Percentiles rank a stretch among this genome's conserved stretches.
Conservation (phyloP, 2,329 filamentous ascomycete species). For the Mollisia scopiformis region DNA sequence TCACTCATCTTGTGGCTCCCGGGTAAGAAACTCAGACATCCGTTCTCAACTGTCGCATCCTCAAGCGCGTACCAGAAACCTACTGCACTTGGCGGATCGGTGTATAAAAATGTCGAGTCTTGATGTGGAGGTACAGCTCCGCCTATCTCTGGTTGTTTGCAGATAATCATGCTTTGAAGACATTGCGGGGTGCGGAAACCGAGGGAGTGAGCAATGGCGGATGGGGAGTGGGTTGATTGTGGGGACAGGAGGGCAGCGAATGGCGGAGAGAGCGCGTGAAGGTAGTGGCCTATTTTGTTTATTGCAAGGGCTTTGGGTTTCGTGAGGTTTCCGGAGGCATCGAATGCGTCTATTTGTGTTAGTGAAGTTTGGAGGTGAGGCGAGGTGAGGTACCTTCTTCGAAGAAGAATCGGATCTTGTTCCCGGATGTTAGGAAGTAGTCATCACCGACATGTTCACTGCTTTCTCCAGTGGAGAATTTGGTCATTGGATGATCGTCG, state of each 20-base stretch:
- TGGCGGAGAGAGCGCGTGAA: constrained; percentile 70
- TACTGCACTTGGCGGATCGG: constrained; percentile 82
- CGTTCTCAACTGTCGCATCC: constrained; percentile 85
- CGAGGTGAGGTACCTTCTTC: constrained; percentile 63
- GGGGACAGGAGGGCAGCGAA: constrained; percentile 59
- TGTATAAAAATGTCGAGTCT: constrained; percentile 92
- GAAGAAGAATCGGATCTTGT: constrained; percentile 97
- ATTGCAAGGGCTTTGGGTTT: constrained; percentile 85
- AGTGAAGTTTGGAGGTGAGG: background rate
- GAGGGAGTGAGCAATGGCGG: constrained; percentile 49
- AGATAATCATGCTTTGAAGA: constrained; percentile 97
- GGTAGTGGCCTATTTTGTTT: constrained; percentile 84
- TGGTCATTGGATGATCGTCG: constrained; percentile 87
- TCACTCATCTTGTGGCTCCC: constrained; percentile 79
- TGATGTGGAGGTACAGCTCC: constrained; percentile 90
- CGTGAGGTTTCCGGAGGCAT: constrained; percentile 61
- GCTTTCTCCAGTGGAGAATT: constrained; percentile 83
- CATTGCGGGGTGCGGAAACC: constrained; percentile 53
- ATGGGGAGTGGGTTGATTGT: constrained; percentile 42
- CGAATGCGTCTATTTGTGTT: constrained; percentile 70
- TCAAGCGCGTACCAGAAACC: constrained; percentile 98
- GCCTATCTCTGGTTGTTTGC: constrained; percentile 96
- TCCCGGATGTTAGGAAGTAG: constrained; percentile 88
- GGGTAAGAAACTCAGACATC: constrained; percentile 83
- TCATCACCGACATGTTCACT: constrained; percentile 84